These are phyloP conservation scores for Ceratocystiopsis minuta DNA, from an alignment of 2,329 filamentous ascomycete species.

Conservation along the genomic window DNA sequence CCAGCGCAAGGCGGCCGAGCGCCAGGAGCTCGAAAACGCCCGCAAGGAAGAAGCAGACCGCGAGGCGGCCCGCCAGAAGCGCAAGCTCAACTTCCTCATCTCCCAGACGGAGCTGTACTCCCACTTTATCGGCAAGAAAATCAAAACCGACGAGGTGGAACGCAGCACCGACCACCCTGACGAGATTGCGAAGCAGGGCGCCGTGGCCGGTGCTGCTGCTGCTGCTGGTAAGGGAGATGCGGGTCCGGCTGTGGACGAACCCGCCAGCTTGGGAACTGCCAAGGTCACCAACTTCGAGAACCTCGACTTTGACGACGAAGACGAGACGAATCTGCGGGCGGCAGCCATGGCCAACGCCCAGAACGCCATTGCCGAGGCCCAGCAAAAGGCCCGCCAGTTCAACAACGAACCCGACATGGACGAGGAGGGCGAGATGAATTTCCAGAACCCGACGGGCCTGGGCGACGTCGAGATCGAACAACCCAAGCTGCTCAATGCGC, in stretches of 20 bases:
- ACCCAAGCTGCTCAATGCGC: conserved; percentile 79
- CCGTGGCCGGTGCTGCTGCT: not conserved
- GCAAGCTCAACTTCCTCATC: conserved; percentile 98
- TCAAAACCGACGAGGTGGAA: conserved; percentile 92
- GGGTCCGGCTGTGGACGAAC: conserved; percentile 16
- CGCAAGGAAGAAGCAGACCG: conserved; percentile 94
- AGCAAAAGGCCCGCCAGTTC: conserved; percentile 83
- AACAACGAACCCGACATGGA: conserved; percentile 59
- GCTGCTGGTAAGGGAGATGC: not conserved
- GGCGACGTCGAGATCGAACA: conserved; percentile 90
- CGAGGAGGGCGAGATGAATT: conserved; percentile 96
- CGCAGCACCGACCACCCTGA: conserved; percentile 70
- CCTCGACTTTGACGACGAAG: conserved; percentile 87
- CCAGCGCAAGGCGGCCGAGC: conserved; percentile 80
- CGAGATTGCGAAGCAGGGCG: conserved; percentile 36
- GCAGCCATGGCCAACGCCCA: conserved; percentile 93
- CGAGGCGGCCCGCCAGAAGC: conserved; percentile 91
- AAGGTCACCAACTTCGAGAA: conserved; percentile 91
- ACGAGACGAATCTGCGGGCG: conserved; percentile 62
- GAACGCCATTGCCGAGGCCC: conserved; percentile 84
- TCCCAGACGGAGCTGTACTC: conserved; percentile 98
- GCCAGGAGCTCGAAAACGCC: conserved; percentile 88
- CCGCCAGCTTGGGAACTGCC: conserved; percentile 35
- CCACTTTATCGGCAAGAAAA: conserved; percentile 98
- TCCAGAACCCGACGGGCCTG: conserved; percentile 92